Evolutionary conservation across 2,329 filamentous ascomycete genomes (phyloP).

Genomic region (Neobulgaria alba): DNA sequence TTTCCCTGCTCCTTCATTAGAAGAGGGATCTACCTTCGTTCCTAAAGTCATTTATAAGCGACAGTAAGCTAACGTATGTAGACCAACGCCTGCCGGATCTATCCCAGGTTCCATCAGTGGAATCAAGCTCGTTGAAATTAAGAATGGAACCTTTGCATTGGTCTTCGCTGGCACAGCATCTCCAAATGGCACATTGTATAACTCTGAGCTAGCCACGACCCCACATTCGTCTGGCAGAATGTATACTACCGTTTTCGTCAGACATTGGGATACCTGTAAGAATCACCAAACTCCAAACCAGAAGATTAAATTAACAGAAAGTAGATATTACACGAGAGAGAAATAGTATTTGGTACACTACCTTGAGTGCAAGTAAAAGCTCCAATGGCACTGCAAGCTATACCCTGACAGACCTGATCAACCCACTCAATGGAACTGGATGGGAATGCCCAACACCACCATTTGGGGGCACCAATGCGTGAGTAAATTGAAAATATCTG

Average conservation of each 20-base stretch:
- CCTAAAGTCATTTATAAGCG: too few species aligned
- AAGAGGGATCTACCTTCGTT: too few species aligned
- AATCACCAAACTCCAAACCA: neutral
- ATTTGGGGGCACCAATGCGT: constrained; percentile 16
- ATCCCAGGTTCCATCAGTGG: constrained; percentile 18
- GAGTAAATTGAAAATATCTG: constrained; percentile 1
- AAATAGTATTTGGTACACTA: constrained; percentile 22
- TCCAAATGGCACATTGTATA: constrained; percentile 20
- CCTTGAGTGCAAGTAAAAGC: constrained; percentile 8
- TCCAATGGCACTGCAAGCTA: constrained; percentile 11
- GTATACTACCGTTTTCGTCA: constrained; percentile 18
- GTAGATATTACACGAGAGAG: constrained; percentile 15
- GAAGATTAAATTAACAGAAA: too few species aligned
- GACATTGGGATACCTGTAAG: constrained; percentile 23
- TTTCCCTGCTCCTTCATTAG: neutral
- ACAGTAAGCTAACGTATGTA: constrained; percentile 8
- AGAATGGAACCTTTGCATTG: constrained; percentile 12
- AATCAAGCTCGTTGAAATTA: constrained; percentile 15
- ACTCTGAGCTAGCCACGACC: constrained; percentile 13
- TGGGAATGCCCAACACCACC: constrained; percentile 20
- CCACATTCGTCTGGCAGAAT: constrained; percentile 13
- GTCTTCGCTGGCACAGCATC: constrained; percentile 16
- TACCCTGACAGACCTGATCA: constrained; percentile 19
- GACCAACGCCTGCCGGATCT: constrained; percentile 16
- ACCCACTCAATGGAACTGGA: constrained; percentile 20